phyloP scores from a whole-genome alignment of 257 asterid species.

The Solanum verrucosum region DNA sequence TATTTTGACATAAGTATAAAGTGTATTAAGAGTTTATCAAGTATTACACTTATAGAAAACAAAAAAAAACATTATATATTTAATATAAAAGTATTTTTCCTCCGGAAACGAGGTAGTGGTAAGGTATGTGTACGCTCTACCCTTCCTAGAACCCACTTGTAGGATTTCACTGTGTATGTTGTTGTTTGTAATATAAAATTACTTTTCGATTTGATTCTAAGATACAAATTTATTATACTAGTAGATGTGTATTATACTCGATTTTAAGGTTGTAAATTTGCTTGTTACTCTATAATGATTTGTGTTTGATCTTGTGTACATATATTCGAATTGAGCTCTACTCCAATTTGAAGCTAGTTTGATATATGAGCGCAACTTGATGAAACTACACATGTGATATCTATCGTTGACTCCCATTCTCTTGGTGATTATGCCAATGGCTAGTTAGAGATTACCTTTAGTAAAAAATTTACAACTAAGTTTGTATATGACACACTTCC shows the following conservation, averaged over 20 bases:
- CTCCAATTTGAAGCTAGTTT: neutral
- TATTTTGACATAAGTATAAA: neutral
- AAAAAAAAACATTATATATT: neutral
- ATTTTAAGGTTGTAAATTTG: neutral
- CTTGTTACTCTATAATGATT: neutral
- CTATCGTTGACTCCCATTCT: neutral
- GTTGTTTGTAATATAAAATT: neutral
- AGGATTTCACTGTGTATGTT: neutral
- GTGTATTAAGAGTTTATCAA: neutral
- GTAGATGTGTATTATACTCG: neutral
- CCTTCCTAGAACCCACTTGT: neutral
- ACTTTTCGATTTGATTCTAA: neutral
- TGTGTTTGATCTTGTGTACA: neutral
- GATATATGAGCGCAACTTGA: neutral
- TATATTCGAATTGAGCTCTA: neutral
- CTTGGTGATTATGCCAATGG: neutral
- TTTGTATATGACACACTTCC: neutral
- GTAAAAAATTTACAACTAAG: neutral
- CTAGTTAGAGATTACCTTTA: neutral
- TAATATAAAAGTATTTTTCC: neutral
- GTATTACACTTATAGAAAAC: neutral
- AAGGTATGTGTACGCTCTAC: neutral
- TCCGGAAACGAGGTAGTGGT: neutral
- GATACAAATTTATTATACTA: neutral
- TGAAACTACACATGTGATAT: neutral